These are phyloP conservation scores for Russula earlei DNA, from an alignment of 768 basidiomycete species.

Conservation along the genomic window DNA sequence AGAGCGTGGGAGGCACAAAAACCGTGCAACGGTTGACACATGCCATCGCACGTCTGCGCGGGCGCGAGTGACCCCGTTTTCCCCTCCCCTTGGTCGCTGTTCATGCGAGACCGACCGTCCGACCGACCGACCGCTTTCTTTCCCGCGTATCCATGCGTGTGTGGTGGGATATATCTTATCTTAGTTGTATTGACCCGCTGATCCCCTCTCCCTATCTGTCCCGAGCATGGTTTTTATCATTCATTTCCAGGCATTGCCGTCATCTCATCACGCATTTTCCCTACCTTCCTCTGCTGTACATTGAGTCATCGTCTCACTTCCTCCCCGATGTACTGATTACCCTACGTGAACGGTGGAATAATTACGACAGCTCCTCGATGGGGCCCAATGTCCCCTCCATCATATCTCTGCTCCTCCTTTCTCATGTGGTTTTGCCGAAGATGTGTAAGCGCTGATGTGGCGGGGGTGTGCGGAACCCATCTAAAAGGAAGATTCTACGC, in stretches of 20 bases:
- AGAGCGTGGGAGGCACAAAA: slow-evolving; percentile 3
- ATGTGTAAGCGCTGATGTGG: background rate
- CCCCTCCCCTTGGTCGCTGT: background rate
- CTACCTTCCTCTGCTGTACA: slow-evolving; percentile 2
- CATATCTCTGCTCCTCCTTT: background rate
- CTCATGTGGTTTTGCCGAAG: background rate
- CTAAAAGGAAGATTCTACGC: no score
- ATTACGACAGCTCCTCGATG: background rate
- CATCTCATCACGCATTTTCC: background rate
- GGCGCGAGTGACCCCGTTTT: slow-evolving; percentile 1
- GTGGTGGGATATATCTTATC: background rate
- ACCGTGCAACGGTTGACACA: background rate
- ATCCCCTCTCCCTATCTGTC: background rate
- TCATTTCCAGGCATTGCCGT: background rate
- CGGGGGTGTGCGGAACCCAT: background rate
- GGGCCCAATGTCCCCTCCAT: background rate
- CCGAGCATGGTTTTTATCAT: background rate
- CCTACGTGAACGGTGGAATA: background rate
- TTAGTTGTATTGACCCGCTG: background rate
- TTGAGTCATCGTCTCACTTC: background rate
- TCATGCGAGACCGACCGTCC: background rate
- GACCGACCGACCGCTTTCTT: background rate
- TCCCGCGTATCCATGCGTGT: background rate
- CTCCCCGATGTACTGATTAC: slow-evolving; percentile 2
- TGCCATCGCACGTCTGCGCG: slow-evolving; percentile 11